Evolutionary conservation across 2,329 filamentous ascomycete genomes (phyloP), one percentile per base, ranked within the genome.

Genomic region (Teratosphaeria zuluensis): DNA sequence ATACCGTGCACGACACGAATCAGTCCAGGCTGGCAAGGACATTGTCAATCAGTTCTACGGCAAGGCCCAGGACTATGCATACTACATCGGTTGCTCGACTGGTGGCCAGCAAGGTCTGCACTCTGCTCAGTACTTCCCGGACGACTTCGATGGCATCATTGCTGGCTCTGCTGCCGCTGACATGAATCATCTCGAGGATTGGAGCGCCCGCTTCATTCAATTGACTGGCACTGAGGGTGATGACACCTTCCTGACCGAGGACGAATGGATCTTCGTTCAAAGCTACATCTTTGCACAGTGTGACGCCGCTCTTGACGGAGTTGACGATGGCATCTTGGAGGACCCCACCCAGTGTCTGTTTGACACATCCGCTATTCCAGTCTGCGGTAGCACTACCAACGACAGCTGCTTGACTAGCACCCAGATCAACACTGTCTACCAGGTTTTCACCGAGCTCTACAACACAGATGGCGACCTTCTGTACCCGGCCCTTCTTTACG

Each of bases 401-500:
- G 68, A 67, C 6, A 65, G 65, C 38, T 81, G 78, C 64, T 71
- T 82, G 46, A 80, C 73, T 0, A 59, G 67, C 11, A 68, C 67
- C 0, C 78, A 81, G 66, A 71, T 76, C 51, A 62, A 70, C 7
- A 77, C 75, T 0, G 77, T 81, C 14, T 69, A 74, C 46, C 63
- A 73, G 1, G 70, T 78, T 16, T 78, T 75, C 65, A 68, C 69
- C 12, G 75, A 75, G 46, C 73, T 79, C 33, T 71, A 74, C 61
- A 70, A 75, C 58, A 69, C 68, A 4, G 67, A 76, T 42, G 79
- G 79, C 52, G 69, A 72, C 4, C 67, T 81, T 1, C 72, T 81
- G 16, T 82, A 77, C 65, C 79, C 80, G 1, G 72, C 75, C n/a
- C 75, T 81, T 66, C 75, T 80, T 55, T 79, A 77, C 6, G 79